Evolutionary conservation across 495 filamentous ascomycete genomes (phyloP), one percentile per base, ranked within the genome.

Genomic region (Saxispiralis lemnorum): DNA sequence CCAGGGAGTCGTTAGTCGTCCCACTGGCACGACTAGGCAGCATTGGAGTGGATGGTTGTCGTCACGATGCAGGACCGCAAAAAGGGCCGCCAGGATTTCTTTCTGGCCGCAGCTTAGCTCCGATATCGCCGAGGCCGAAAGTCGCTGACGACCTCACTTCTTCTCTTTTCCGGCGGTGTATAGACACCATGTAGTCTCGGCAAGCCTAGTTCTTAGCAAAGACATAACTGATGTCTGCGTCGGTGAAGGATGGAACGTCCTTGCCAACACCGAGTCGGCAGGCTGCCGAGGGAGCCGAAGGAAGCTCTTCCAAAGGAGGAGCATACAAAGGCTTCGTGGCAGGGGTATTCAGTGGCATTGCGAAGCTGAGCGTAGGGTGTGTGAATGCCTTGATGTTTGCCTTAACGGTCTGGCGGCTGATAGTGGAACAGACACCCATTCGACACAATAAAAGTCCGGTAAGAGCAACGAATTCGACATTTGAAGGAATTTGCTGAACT

Each of bases 311-410:
- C 10, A 47, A 45, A 36, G 46, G 42, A 39, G 49, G 46, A 18
- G 65, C 73, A 52, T 95, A 94, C 66, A 87, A 83, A 52, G 89
- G 89, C 7, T 97, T 95, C 59, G 85, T 95, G 13, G 89, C 81
- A 0, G 89, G 89, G 5, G 72, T 95, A 10, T 95, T 93, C 55
- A 92, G 83, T 11, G 89, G 89, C 13, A 80, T 95, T 55, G 76
- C 83, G 41, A 97, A 97, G 64, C 63, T 93, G 43, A 75, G 72
- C 61, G 87, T 85, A 87, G 61, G 46, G 71, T 61, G 21, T 18
- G 31, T 28, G 9, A 5, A 4, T 28, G 24, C 9, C 9, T 9
- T 28, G 24, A 9, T 28, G 24, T 28, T 4, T 28, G 24, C 4
- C 4, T 5, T 9, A 9, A 28, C 9, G 24, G 9, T 9, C 24